Percentiles rank a stretch among this genome's conserved stretches.
These are phyloP conservation scores for Taxawa tesnikishii DNA, from an alignment of 2,329 filamentous ascomycete species.

Conservation along the genomic window DNA sequence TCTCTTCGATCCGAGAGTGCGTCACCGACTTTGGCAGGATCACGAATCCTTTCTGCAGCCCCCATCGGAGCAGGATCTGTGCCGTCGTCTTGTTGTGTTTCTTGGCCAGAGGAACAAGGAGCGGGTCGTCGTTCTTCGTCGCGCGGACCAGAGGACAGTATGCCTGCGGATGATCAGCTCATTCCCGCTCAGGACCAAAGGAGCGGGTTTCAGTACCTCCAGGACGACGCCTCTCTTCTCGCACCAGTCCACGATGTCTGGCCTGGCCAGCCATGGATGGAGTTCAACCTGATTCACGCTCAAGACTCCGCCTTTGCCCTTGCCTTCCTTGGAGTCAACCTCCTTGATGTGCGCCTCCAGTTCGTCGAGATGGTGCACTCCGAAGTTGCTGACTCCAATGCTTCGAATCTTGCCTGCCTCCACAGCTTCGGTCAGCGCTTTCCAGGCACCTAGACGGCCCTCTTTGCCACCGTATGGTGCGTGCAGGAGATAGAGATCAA, in stretches of 20 bases:
- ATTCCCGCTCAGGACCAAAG: too few relatives aligned
- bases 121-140: slow-evolving; percentile 38
- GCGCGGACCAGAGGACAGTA: slow-evolving; percentile 33
- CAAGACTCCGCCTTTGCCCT: slow-evolving; percentile 56
- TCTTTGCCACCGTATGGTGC: slow-evolving; percentile 40
- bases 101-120: slow-evolving; percentile 37
- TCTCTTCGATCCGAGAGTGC: slow-evolving; percentile 47
- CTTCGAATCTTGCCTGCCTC: slow-evolving; percentile 37
- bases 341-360: slow-evolving; percentile 43
- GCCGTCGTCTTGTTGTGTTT: slow-evolving; percentile 47
- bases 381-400: slow-evolving; percentile 44
- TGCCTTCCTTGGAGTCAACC: slow-evolving; percentile 50
- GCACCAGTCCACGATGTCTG: slow-evolving; percentile 71
- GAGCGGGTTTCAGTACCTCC: slow-evolving; percentile 15
- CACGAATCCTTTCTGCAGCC: slow-evolving; percentile 48
- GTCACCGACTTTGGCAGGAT: slow-evolving; percentile 53
- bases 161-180: slow-evolving; percentile 18
- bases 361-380: slow-evolving; percentile 42
- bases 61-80: slow-evolving; percentile 50
- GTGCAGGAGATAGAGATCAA: slow-evolving; percentile 38
- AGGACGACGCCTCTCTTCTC: slow-evolving; percentile 36
- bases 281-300: slow-evolving; percentile 82
- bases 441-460: slow-evolving; percentile 38
- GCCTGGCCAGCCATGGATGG: slow-evolving; percentile 75
- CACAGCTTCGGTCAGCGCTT: slow-evolving; percentile 41